Conservation (phyloP, 495 filamentous ascomycete species). For the Penicillium coprophilum region DNA sequence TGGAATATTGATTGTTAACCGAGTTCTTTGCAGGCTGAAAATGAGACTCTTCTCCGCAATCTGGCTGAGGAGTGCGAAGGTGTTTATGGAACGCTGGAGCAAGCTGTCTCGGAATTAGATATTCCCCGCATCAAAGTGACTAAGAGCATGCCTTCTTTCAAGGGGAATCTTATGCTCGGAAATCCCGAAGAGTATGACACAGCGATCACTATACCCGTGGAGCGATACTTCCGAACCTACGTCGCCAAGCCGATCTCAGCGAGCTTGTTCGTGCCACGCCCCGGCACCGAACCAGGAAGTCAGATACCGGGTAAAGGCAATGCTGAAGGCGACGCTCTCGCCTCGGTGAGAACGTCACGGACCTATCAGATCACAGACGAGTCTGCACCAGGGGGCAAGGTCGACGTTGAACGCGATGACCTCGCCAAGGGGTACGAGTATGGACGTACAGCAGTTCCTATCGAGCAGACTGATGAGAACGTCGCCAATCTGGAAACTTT, state of each 20-base stretch:
- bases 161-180: constrained; percentile 78
- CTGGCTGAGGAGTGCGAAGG: constrained; percentile 67
- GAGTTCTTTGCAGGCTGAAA: constrained; percentile 47
- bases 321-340: constrained; percentile 44
- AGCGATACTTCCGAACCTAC: constrained; percentile 84
- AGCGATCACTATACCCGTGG: constrained; percentile 79
- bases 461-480: constrained; percentile 78
- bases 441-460: constrained; percentile 86
- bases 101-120: constrained; percentile 74
- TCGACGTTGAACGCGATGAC: constrained; percentile 78
- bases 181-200: constrained; percentile 71
- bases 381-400: constrained; percentile 71
- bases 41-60: constrained; percentile 64
- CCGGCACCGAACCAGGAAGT: constrained; percentile 48
- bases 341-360: constrained; percentile 66
- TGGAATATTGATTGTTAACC: background rate
- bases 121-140: constrained; percentile 74
- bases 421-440: constrained; percentile 93
- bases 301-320: constrained; percentile 17
- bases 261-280: constrained; percentile 64
- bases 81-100: constrained; percentile 75
- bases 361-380: constrained; percentile 79
- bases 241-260: constrained; percentile 70
- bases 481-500: constrained; percentile 77
- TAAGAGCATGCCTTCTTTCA: constrained; percentile 71